Percentiles rank a stretch among this genome's conserved stretches.
phyloP scores from a whole-genome alignment of 2,329 filamentous ascomycete species.

The Akanthomyces uredinophilus region DNA sequence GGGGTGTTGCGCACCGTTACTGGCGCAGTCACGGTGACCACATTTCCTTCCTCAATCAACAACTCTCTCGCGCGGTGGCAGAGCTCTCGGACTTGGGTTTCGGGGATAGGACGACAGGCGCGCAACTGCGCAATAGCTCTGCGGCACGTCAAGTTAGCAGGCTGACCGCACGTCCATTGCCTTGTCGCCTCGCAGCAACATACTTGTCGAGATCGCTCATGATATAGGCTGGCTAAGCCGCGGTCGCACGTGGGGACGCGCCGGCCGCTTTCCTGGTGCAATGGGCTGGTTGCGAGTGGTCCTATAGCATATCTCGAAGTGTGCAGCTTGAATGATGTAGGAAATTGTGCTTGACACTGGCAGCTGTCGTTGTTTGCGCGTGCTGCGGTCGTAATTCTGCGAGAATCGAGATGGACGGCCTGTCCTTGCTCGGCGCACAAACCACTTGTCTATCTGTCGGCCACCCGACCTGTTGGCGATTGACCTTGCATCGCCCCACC shows the following conservation, averaged over 20 bases:
- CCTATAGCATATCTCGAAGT: neutral
- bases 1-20: slow-evolving; percentile 63
- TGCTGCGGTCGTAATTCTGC: neutral
- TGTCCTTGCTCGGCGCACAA: slow-evolving; percentile 5
- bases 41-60: slow-evolving; percentile 94
- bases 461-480: neutral
- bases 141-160: neutral
- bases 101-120: slow-evolving; percentile 92
- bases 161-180: neutral
- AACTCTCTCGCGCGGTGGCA: slow-evolving; percentile 97
- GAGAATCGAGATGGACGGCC: neutral
- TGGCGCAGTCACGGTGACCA: slow-evolving; percentile 89
- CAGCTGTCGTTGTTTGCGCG: neutral
- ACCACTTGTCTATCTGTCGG: neutral
- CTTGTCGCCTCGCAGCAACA: slow-evolving; percentile 20
- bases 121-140: slow-evolving; percentile 94
- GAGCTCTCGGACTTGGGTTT: slow-evolving; percentile 89
- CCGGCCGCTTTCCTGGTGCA: slow-evolving; percentile 18
- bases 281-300: neutral
- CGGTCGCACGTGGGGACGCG: slow-evolving; percentile 20
- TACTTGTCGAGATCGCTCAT: slow-evolving; percentile 97
- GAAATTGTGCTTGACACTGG: neutral
- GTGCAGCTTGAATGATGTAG: neutral
- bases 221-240: slow-evolving; percentile 22
- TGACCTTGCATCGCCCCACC: slow-evolving; percentile 10